Base-by-base conservation (phyloP, 2,329 filamentous ascomycete genomes). In the Curvularia eragrostidis region DNA sequence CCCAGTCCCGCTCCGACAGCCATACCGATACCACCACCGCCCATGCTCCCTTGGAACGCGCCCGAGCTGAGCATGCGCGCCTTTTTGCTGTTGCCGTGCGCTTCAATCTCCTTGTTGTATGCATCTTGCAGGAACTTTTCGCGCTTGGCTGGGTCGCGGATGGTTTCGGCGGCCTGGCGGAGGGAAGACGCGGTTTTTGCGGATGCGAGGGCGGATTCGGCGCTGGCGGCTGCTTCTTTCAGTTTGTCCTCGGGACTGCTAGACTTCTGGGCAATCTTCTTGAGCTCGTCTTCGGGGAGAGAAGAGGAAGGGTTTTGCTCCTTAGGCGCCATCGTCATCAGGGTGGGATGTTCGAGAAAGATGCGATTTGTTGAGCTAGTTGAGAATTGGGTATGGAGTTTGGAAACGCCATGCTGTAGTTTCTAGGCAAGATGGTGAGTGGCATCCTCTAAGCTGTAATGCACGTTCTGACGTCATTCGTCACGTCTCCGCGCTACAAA, bases 21-120 rank as follows among this genome's bases (percentile, higher is more conserved):
- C 15, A 72, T 75, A 0, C 79, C 78, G 19, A 81, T 80, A 0
- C 79, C 79, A 0, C 75, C 78, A 1, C 79, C 79, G 6, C 76
- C 79, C 12, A 73, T 66, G 1, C 71, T 70, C 1, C 79, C 79
- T 57, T 80, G 77, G 55, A 79, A 80, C 1, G 75, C 74, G 1
- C 79, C 72, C 1, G 66, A 71, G 39, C 66, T 66, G 32, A 76
- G 65, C 51, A 75, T 63, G 1, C 73, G 63, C 24, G 73, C 73
- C 34, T 76, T 76, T 48, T 74, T 76, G 54, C 64, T 67, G 51
- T 69, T 70, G 10, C 72, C 73, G 26, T 75, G 71, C 1, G 73
- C 73, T 46, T 75, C 68, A 9, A 70, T 53, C 21, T 76, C 72
- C 51, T 75, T 73, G 36, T 69, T 65, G 43, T 75, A 74, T 12